phyloP scores from a whole-genome alignment of 2,329 filamentous ascomycete genomes.

The Pseudocercospora eumusae region DNA sequence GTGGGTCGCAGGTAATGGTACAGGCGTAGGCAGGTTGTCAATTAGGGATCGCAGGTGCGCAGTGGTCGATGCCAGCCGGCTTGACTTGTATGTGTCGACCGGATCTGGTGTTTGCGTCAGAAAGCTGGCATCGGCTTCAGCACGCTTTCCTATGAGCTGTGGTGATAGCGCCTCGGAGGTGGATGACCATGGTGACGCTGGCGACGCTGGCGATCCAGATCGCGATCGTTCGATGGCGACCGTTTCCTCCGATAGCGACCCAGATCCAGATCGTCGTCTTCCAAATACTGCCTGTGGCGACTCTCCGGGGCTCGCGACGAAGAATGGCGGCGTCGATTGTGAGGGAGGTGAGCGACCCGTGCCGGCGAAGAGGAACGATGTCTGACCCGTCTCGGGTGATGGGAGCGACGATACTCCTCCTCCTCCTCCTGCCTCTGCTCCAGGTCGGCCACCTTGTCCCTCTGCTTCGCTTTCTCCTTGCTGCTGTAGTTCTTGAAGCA shows the following conservation, averaged over 20 bases:
- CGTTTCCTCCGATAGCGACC: constrained; percentile 22
- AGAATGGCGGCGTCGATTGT: constrained; percentile 28
- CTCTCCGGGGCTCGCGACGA: constrained; percentile 29
- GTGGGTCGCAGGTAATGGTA: constrained; percentile 5
- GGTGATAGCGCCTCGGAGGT: constrained; percentile 37
- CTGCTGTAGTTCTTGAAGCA: constrained; percentile 42
- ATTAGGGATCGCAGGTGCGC: constrained; percentile 21
- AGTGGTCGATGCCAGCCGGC: constrained; percentile 19
- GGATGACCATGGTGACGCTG: constrained; percentile 35
- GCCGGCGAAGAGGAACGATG: constrained; percentile 35
- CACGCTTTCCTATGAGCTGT: constrained; percentile 40
- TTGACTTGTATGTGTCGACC: constrained; percentile 21
- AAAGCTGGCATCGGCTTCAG: constrained; percentile 38
- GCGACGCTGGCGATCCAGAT: constrained; percentile 35
- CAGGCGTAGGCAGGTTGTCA: constrained; percentile 11
- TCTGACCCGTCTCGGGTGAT: constrained; percentile 28
- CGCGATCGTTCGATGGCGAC: constrained; percentile 30
- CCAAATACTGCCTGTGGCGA: constrained; percentile 25
- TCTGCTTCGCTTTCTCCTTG: constrained; percentile 35
- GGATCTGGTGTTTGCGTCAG: constrained; percentile 21
- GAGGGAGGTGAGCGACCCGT: constrained; percentile 28
- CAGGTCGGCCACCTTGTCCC: constrained; percentile 30
- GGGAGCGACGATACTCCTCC: constrained; percentile 29
- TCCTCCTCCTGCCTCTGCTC: constrained; percentile 32
- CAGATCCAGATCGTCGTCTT: constrained; percentile 32